A percentile compares a stretch with the other conserved stretches of the same genome.
These are phyloP conservation scores for Hymenoscyphus occultus DNA, from an alignment of 2,329 filamentous ascomycete genomes.

Conservation along the genomic window DNA sequence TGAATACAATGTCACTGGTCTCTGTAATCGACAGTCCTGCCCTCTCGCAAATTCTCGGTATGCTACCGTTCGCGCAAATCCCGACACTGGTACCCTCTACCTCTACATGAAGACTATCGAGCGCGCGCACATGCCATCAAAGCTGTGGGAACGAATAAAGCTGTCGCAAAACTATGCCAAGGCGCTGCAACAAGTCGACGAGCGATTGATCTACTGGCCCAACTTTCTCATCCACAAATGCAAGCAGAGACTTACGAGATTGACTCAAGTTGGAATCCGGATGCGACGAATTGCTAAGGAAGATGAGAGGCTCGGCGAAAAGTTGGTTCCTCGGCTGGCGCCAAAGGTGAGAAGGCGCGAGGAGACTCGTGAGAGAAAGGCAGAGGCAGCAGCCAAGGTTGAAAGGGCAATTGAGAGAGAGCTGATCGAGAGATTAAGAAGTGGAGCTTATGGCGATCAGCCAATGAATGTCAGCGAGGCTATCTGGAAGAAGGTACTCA, in stretches of 20 bases:
- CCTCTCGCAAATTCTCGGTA: conserved; percentile 89
- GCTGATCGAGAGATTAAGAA: conserved; percentile 83
- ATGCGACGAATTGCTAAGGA: conserved; percentile 80
- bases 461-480: conserved; percentile 92
- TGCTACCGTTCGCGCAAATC: conserved; percentile 83
- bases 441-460: conserved; percentile 90
- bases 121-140: conserved; percentile 80
- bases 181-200: conserved; percentile 83
- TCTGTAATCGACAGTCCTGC: conserved; percentile 85
- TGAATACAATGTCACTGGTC: conserved; percentile 81
- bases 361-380: conserved; percentile 71
- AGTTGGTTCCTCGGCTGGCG: conserved; percentile 80
- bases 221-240: conserved; percentile 92
- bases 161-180: conserved; percentile 87
- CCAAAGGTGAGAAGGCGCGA: conserved; percentile 83
- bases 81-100: conserved; percentile 78
- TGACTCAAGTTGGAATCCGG: conserved; percentile 87
- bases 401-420: conserved; percentile 95
- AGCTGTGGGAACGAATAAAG: conserved; percentile 93
- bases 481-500: conserved; percentile 96
- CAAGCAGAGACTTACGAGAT: conserved; percentile 88
- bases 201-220: conserved; percentile 86
- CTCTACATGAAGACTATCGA: conserved; percentile 97
- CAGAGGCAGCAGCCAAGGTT: conserved; percentile 82
- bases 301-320: conserved; percentile 85